Percentiles rank a stretch among this genome's conserved stretches.
Evolutionary conservation across 306 rosid genomes (phyloP).

Genomic region (Alnus glutinosa): DNA sequence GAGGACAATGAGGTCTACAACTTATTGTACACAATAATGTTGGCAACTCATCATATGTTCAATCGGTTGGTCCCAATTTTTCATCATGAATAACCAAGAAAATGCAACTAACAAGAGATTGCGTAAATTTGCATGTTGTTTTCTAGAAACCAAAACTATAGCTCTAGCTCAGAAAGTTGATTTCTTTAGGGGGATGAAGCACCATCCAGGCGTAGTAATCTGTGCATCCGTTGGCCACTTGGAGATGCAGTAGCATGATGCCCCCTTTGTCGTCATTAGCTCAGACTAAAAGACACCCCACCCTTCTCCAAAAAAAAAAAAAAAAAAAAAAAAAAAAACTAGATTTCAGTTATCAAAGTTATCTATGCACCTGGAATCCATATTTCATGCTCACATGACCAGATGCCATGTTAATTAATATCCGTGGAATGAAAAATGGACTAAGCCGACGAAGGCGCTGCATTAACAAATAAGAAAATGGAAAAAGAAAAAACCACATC

Average conservation of each 20-base stretch:
- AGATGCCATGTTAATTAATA: conserved; percentile 94
- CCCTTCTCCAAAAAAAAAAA: background rate
- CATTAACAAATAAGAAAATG: background rate
- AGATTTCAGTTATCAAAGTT: conserved; percentile 20
- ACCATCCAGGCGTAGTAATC: background rate
- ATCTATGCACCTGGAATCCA: conserved; percentile 75
- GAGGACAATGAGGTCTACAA: conserved; percentile 27
- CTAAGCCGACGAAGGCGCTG: conserved; percentile 94
- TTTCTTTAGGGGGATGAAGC: background rate
- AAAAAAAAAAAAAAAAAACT: background rate
- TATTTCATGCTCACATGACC: conserved; percentile 98
- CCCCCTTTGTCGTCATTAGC: background rate
- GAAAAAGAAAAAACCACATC: conserved; percentile 8
- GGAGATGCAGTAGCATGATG: background rate
- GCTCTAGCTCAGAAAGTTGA: background rate
- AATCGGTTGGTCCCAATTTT: conserved; percentile 4
- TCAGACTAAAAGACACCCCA: background rate
- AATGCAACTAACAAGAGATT: conserved; percentile 22
- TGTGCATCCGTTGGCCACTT: background rate
- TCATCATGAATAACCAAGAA: background rate
- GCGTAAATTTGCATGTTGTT: background rate
- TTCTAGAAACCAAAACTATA: background rate
- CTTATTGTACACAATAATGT: background rate
- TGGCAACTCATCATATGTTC: conserved; percentile 1
- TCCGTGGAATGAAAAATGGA: conserved; percentile 94